Conservation (phyloP, 331 rosid species). For the Malus hybrid region DNA sequence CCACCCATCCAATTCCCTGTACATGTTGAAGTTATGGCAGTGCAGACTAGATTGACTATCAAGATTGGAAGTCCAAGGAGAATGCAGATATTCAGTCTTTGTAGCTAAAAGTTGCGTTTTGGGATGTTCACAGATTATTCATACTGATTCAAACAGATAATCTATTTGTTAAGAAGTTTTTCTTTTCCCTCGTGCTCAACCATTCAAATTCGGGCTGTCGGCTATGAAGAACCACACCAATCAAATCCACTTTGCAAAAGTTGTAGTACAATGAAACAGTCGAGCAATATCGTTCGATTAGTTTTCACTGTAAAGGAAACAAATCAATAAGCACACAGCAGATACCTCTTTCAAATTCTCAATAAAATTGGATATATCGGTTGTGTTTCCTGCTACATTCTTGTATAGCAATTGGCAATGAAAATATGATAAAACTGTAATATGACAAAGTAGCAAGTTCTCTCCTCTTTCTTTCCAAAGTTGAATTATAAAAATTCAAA, state of each 20-base stretch:
- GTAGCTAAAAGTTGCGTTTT: neutral
- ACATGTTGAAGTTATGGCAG: slow-evolving; percentile 67
- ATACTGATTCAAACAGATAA: neutral
- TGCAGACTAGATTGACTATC: slow-evolving; percentile 60
- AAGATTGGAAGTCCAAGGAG: slow-evolving; percentile 70
- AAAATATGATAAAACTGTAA: neutral
- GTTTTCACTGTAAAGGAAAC: neutral
- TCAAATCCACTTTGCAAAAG: too few relatives aligned
- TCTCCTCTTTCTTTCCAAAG: neutral
- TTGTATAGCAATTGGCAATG: neutral
- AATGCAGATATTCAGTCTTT: slow-evolving; percentile 33
- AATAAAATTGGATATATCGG: too few relatives aligned
- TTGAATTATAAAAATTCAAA: neutral
- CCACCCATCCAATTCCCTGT: slow-evolving; percentile 69
- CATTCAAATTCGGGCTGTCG: neutral
- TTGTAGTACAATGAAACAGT: too few relatives aligned
- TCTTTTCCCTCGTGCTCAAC: neutral
- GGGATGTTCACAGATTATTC: neutral
- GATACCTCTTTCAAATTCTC: neutral
- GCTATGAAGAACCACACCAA: neutral
- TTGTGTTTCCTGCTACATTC: neutral
- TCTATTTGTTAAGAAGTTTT: neutral
- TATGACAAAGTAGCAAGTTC: neutral
- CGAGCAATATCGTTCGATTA: too few relatives aligned
- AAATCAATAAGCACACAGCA: neutral